Conservation (phyloP, 441 rosid species). For the Flueggea neowawraea region DNA sequence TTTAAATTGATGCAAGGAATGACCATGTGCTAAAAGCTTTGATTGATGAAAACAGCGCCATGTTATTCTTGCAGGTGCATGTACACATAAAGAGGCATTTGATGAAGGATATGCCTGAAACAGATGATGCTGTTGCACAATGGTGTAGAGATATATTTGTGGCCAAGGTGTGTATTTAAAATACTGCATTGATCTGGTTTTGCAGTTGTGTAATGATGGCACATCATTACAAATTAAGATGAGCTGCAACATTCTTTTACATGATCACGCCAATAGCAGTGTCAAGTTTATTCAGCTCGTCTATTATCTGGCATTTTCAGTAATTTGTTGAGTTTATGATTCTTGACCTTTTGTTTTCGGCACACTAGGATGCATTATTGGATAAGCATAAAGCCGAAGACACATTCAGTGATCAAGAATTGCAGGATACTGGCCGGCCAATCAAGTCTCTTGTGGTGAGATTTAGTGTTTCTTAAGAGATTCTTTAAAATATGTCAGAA, state of each 20-base stretch:
- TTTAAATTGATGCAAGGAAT: background rate
- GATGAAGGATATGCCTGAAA: conserved; percentile 92
- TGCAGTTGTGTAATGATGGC: too few species aligned
- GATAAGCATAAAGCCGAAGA: conserved; percentile 83
- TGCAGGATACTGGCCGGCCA: conserved; percentile 79
- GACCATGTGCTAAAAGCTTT: background rate
- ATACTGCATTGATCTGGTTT: background rate
- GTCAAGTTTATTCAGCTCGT: too few species aligned
- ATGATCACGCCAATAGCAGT: too few species aligned
- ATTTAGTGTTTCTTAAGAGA: background rate
- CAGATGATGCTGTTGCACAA: conserved; percentile 88
- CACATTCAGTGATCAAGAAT: conserved; percentile 68
- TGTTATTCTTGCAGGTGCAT: conserved; percentile 61
- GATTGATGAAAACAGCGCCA: background rate
- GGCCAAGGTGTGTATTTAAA: conserved; percentile 61
- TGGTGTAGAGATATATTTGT: conserved; percentile 96
- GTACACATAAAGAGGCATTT: conserved; percentile 68
- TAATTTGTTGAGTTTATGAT: conserved; percentile 1
- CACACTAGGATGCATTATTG: conserved; percentile 63
- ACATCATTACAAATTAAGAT: too few species aligned
- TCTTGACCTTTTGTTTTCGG: conserved; percentile 5
- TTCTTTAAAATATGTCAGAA: background rate
- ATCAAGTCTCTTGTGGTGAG: conserved; percentile 77
- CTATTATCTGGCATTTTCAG: background rate
- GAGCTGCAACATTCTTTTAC: too few species aligned